Base-by-base conservation (phyloP, 345 rosid species). In the Melastoma malabathricum region DNA sequence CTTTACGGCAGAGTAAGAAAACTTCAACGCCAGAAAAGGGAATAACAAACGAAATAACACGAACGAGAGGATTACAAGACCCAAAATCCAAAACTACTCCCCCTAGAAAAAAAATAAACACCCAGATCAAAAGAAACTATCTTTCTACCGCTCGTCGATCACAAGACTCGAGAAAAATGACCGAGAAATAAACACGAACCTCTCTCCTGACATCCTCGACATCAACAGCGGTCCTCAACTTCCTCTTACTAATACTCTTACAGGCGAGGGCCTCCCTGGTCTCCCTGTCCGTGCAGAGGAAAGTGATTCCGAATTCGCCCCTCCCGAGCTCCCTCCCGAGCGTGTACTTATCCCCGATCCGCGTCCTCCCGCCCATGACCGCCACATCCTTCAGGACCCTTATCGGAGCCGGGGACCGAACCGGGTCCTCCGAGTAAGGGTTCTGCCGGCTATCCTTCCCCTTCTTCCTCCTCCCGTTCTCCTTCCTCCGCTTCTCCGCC, bases 271-370 rank as follows among this genome's bases (percentile, higher is more conserved):
- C 83, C 16, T 78, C 80, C 22, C 68, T 75, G 38, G 75, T 77
- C 52, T 83, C 97, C 1, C 86, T 70, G 65, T 89, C 94, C 6
- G 97, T 89, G 44, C 94, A 89, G 60, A 89, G 89, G 56, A 76
- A 83, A 10, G 97, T 89, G 60, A 89, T 81, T 0, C 97, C 97
- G 71, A 89, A 89, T 62, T 89, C 97, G 4, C 97, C 97, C 3
- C 97, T 81, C 8, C 97, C 97, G 27, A 89, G 75, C 43, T 89
- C 97, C 15, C 90, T 70, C 18, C 97, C 90, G 10, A 89, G 72
- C 54, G 75, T 67, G 74, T 89, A 89, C 74, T 89, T 83, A 61
- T 89, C 97, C 45, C 71, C 72, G 72, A 89, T 86, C 61, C 75
- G 81, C 29, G 83, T 80, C 25, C 75, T 82, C 57, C 78, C 76